Conservation (phyloP, 148 eudicot genomes). For the Mesembryanthemum crystallinum region DNA sequence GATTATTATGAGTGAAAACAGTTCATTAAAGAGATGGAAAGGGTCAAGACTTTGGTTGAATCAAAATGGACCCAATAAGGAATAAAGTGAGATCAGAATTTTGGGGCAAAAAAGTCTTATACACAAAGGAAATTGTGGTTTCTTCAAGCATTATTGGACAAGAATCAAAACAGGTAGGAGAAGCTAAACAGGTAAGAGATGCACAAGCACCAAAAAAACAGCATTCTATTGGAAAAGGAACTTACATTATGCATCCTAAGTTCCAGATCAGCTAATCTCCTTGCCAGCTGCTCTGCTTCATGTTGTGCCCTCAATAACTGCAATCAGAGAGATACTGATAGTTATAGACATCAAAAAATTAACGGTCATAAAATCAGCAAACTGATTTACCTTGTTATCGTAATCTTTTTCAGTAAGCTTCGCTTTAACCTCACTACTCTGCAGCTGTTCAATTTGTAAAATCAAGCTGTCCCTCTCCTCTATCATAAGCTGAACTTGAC, state of each 20-base stretch:
- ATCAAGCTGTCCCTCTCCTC: constrained; percentile 40
- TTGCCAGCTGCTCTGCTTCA: constrained; percentile 44
- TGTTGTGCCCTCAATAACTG: constrained; percentile 47
- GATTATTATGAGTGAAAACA: neutral
- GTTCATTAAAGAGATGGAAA: neutral
- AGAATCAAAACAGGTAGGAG: neutral
- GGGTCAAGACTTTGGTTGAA: neutral
- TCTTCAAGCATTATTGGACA: neutral
- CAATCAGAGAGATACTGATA: constrained; percentile 3
- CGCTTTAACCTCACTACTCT: constrained; percentile 24
- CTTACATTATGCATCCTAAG: constrained; percentile 56
- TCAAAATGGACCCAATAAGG: neutral
- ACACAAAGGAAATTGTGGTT: constrained; percentile 1
- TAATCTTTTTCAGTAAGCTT: constrained; percentile 20
- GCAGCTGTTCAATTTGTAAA: constrained; percentile 35
- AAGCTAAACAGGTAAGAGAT: neutral
- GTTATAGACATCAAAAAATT: constrained; percentile 1
- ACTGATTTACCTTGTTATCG: constrained; percentile 35
- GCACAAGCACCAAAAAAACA: neutral
- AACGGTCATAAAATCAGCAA: neutral
- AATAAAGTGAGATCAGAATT: neutral
- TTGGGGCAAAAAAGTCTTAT: neutral
- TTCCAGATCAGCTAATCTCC: constrained; percentile 47
- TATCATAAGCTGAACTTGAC: constrained; percentile 33
- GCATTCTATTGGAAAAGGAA: neutral